Evolutionary conservation across 129 eudicot species (phyloP).

Genomic region (Pulicaria dysenterica): DNA sequence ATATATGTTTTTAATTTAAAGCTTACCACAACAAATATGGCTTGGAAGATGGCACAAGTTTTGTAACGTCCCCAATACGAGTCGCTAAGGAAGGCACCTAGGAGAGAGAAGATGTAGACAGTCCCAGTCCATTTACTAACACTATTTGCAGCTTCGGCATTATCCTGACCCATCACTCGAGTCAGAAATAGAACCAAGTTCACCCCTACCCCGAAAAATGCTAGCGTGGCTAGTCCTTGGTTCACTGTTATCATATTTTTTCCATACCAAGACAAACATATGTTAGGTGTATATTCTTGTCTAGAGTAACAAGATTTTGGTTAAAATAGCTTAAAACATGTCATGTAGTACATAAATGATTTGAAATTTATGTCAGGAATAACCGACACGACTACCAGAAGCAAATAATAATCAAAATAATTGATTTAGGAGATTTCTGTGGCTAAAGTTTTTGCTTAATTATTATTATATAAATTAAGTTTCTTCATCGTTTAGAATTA

Average conservation of each 20-base stretch:
- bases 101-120: slow-evolving; percentile 75
- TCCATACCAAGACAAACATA: slow-evolving; percentile 5
- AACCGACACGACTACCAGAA: neutral
- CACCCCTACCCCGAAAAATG: slow-evolving; percentile 82
- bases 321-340: slow-evolving; percentile 12
- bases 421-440: too few relatives aligned
- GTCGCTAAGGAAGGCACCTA: slow-evolving; percentile 85
- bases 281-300: neutral
- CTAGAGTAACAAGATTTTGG: slow-evolving; percentile 4
- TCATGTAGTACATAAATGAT: slow-evolving; percentile 21
- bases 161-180: slow-evolving; percentile 75
- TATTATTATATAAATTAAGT: too few relatives aligned
- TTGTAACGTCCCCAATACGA: slow-evolving; percentile 84
- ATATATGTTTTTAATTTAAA: too few relatives aligned
- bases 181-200: slow-evolving; percentile 76
- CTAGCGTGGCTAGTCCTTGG: slow-evolving; percentile 82
- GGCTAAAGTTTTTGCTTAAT: too few relatives aligned
- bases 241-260: slow-evolving; percentile 49
- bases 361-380: slow-evolving; percentile 5
- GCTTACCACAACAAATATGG: slow-evolving; percentile 75
- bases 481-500: too few relatives aligned
- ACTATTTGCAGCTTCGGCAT: slow-evolving; percentile 73
- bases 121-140: slow-evolving; percentile 95
- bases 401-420: neutral
- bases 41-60: slow-evolving; percentile 78